A percentile compares a stretch with the other conserved stretches of the same genome.
Evolutionary conservation across 2,329 filamentous ascomycete genomes (phyloP).

Genomic region (Aspergillus cejpii): DNA sequence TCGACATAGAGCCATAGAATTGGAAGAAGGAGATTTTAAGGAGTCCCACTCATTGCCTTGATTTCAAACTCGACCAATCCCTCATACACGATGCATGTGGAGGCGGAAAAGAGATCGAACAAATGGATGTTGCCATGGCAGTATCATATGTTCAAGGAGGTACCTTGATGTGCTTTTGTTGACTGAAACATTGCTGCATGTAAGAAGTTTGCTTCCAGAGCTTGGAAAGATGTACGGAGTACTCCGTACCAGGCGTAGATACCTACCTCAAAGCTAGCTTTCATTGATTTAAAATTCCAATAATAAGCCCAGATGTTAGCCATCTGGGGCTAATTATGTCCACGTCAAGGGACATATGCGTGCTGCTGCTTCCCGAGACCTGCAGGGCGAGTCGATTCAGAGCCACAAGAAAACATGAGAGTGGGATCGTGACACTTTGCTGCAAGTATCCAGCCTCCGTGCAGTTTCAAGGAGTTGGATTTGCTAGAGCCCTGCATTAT

Average conservation of each 20-base stretch:
- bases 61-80: background rate
- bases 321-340: background rate
- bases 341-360: background rate
- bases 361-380: constrained; percentile 1
- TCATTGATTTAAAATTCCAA: too few relatives aligned
- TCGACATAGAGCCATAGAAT: too few relatives aligned
- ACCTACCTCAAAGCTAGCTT: too few relatives aligned
- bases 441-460: background rate
- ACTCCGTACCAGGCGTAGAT: too few relatives aligned
- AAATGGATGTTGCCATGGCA: background rate
- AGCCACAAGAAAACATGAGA: background rate
- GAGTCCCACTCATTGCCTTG: background rate
- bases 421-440: too few relatives aligned
- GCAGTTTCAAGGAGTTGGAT: too few relatives aligned
- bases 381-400: background rate
- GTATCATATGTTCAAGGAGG: background rate
- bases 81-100: background rate
- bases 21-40: background rate
- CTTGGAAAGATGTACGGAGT: too few relatives aligned
- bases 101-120: background rate
- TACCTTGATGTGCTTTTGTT: too few relatives aligned
- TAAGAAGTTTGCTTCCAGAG: too few relatives aligned
- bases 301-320: too few relatives aligned
- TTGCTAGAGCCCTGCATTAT: too few relatives aligned
- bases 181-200: too few relatives aligned